A percentile compares a stretch with the other conserved stretches of the same genome.
Conservation (phyloP, 2,329 filamentous ascomycete genomes). For the Cercospora sp. region DNA sequence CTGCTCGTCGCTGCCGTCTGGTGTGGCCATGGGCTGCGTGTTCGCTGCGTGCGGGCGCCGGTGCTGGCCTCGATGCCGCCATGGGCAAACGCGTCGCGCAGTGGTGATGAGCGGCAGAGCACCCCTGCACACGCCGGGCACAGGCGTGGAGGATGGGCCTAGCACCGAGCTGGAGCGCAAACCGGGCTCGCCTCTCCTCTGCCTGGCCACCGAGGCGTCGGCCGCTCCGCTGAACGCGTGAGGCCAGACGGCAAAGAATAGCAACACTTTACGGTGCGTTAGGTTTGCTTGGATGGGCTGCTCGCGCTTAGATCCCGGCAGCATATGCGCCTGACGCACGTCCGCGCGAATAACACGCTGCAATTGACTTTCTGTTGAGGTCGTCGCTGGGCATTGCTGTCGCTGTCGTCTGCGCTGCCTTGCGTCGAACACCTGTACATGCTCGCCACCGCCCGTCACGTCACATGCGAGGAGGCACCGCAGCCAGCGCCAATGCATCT, state of each 20-base stretch:
- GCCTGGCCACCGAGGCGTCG: conserved; percentile 7
- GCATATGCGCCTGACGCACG: conserved; percentile 4
- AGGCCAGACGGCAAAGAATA: background rate
- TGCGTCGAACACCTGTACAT: background rate
- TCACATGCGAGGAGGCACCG: conserved; percentile 7
- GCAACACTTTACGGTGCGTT: background rate
- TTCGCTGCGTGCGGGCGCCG: background rate
- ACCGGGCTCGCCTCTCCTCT: conserved; percentile 13
- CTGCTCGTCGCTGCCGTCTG: background rate
- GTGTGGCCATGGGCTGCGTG: background rate
- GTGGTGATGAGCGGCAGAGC: background rate
- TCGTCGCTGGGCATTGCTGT: background rate
- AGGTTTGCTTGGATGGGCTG: background rate
- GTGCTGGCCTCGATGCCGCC: background rate
- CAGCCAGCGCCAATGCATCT: conserved; percentile 19
- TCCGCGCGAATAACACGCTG: background rate
- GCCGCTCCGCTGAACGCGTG: conserved; percentile 2
- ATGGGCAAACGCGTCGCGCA: background rate
- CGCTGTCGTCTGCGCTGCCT: background rate
- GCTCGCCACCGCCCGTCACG: background rate
- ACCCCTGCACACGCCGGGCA: background rate
- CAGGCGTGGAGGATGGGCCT: background rate
- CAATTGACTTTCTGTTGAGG: background rate
- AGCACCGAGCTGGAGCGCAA: conserved; percentile 9
- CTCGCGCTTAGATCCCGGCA: conserved; percentile 13